Evolutionary conservation across 2,329 filamentous ascomycete genomes (phyloP).

Genomic region (Xylaria multiplex): DNA sequence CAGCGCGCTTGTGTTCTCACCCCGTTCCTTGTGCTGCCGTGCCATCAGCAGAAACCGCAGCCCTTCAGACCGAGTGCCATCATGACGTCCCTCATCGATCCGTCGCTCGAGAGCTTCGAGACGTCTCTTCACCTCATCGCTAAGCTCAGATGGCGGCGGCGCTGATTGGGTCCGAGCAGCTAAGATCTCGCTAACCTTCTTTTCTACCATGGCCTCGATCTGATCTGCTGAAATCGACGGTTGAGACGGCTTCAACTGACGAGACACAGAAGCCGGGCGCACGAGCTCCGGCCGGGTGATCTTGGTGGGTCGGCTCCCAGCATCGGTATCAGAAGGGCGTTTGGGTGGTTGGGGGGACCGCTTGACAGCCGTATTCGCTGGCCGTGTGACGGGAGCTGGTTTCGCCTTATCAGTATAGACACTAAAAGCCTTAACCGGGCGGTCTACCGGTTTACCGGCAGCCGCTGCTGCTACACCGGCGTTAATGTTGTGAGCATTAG

Average conservation of each 20-base stretch:
- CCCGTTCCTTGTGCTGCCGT: slow-evolving; percentile 86
- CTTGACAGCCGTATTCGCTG: slow-evolving; percentile 43
- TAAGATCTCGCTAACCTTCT: slow-evolving; percentile 88
- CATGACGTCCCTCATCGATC: slow-evolving; percentile 75
- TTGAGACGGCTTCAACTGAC: slow-evolving; percentile 35
- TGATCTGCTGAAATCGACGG: slow-evolving; percentile 70
- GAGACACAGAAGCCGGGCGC: slow-evolving; percentile 37
- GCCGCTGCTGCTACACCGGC: slow-evolving; percentile 64
- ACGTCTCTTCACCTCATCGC: slow-evolving; percentile 80
- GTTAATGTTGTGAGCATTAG: slow-evolving; percentile 79
- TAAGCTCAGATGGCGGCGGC: slow-evolving; percentile 63
- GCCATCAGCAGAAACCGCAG: slow-evolving; percentile 89
- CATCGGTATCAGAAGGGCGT: slow-evolving; percentile 56
- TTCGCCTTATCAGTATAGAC: slow-evolving; percentile 83
- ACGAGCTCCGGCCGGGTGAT: slow-evolving; percentile 43
- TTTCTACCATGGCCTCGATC: slow-evolving; percentile 92
- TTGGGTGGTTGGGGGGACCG: slow-evolving; percentile 51
- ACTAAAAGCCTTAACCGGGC: slow-evolving; percentile 83
- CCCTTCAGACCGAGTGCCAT: slow-evolving; percentile 82
- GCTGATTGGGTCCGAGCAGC: slow-evolving; percentile 75
- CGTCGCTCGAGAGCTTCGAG: slow-evolving; percentile 86
- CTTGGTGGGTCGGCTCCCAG: slow-evolving; percentile 47
- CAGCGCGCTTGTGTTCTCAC: slow-evolving; percentile 80
- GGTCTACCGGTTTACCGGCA: slow-evolving; percentile 65
- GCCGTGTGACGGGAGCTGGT: slow-evolving; percentile 47